Base-by-base conservation (phyloP, 164 flowering plant genomes). In the Vitis riparia region DNA sequence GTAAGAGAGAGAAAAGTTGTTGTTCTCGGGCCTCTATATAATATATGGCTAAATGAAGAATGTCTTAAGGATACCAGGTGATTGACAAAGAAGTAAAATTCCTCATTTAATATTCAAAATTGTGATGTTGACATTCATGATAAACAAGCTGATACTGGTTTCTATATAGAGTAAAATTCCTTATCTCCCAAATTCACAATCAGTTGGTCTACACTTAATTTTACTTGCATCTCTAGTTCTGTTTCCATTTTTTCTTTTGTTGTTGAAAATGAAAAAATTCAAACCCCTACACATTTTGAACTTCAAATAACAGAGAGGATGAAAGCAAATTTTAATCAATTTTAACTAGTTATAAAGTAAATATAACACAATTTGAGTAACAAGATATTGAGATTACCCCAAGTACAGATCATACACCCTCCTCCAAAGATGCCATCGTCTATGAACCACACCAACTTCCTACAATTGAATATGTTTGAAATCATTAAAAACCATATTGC, bases 341-440 rank as follows among this genome's bases (percentile, higher is more conserved):
- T 49, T 27, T 49, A 65, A 12, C 9, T 27, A 19, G 19, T 19
- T 17, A 64, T 64, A 13, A 10, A 49, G 37, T 11, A 9, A 16
- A n/a, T 44, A 62, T 3, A 8, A 27, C 3, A 51, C 29, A 5
- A 55, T 16, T 23, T n/a, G 11, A n/a, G 16, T 15, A 61, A 17
- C 50, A 44, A 29, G n/a, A 44, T 6, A 37, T 51, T 5, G 14
- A 78, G 5, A 69, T 86, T 88, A 96, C 99, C 98, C 99, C 80
- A 93, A 79, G 73, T 96, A 96, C 78, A 96, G 78, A 80, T 96
- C 99, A 85, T 96, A 93, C 49, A 90, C 75, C 78, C 99, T 88
- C 85, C 81, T 90, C 99, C 99, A 96, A 44, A 93, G 95, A 89
- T 96, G 99, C 98, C 98, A 96, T 72, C 97, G 81, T 77, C 91